phyloP scores from a whole-genome alignment of 2,329 filamentous ascomycete species.

The Colletotrichum liriopes region DNA sequence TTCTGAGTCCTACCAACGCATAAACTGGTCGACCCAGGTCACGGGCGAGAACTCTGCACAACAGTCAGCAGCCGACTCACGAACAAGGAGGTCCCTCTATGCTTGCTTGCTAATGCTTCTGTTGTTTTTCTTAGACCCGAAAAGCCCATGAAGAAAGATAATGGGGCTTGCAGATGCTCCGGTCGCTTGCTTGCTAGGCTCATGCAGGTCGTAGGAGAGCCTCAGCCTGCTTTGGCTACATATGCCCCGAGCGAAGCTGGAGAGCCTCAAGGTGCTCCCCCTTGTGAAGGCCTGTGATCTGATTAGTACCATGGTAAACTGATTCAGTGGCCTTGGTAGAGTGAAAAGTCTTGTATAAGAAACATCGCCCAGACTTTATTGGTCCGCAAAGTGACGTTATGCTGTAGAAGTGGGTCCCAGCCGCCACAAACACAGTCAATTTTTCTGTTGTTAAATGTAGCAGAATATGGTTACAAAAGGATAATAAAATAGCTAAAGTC shows the following conservation, averaged over 20 bases:
- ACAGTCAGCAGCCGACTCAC: conserved; percentile 38
- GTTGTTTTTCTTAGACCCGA: conserved; percentile 97
- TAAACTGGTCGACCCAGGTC: conserved; percentile 87
- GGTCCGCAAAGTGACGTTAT: no score
- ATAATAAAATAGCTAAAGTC: no score
- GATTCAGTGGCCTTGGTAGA: neutral
- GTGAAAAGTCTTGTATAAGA: neutral
- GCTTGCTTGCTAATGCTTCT: conserved; percentile 93
- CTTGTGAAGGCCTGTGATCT: neutral
- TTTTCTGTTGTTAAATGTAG: no score
- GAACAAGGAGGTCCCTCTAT: neutral
- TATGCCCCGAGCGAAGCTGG: neutral
- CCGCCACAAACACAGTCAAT: no score
- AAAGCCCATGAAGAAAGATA: conserved; percentile 91
- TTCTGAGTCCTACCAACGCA: conserved; percentile 74
- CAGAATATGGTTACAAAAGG: no score
- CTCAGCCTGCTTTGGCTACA: conserved; percentile 11
- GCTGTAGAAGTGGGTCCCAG: no score
- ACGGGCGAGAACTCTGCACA: conserved; percentile 80
- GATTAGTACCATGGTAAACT: neutral
- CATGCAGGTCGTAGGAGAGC: conserved; percentile 76
- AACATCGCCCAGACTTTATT: neutral
- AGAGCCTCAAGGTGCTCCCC: no score
- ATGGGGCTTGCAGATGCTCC: conserved; percentile 73
- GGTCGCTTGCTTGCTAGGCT: conserved; percentile 62